Evolutionary conservation across 495 filamentous ascomycete genomes (phyloP), one percentile per base, ranked within the genome.

Genomic region (Aspergillus nanangensis): DNA sequence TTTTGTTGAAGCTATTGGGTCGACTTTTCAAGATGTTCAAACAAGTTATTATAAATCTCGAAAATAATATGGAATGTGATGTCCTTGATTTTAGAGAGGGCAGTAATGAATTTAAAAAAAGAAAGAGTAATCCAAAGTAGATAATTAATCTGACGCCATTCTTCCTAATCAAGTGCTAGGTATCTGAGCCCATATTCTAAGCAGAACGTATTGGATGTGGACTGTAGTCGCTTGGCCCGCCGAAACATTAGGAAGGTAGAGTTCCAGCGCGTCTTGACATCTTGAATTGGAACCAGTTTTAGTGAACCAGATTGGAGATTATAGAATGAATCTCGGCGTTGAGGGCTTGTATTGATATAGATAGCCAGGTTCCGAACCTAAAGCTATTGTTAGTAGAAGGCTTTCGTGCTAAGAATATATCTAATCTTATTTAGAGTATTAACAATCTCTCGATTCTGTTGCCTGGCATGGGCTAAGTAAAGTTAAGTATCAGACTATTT

Each of bases 81-180:
- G 27, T 53, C 51, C 13, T 41, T 53, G 5, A 22, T 45, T 32
- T 44, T 32, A 19, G 33, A 45, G 23, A 53, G 29, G 25, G 15
- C n/a, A 27, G 43, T 41, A 3, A 20, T 52, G 18, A 31, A 52
- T 35, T 45, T 42, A n/a, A 45, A 52, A 21, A 52, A 52, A 3
- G 42, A 38, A 7, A 42, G 25, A 2, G 15, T 42, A 41, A 52
- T 47, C 27, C 29, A 41, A 21, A 53, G 38, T 10, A 48, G 31
- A 40, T n/a, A n/a, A n/a, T n/a, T n/a, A n/a, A n/a, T n/a, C n/a
- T n/a, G n/a, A n/a, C n/a, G n/a, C n/a, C n/a, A n/a, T n/a, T n/a
- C n/a, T 53, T 48, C 13, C 48, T 22, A 34, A 53, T 27, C 18
- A 48, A 22, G 39, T 15, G 39, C 39, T 15, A 41, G 15, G 27